Conservation (phyloP, 1,284 basidiomycete species). For the Polyporus tsugae region DNA sequence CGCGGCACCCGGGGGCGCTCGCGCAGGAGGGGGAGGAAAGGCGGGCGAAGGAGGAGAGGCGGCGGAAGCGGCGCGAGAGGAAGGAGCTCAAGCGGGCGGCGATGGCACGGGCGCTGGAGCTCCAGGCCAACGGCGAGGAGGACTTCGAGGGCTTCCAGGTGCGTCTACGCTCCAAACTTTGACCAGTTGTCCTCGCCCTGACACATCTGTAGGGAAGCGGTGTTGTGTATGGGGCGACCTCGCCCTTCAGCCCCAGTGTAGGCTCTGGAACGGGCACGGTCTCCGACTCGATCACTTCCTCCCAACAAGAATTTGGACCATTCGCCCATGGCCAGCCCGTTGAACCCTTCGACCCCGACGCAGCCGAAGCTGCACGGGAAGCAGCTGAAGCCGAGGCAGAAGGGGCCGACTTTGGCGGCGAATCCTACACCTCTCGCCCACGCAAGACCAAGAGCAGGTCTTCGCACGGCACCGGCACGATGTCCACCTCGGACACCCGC, state of each 20-base stretch:
- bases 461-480: constrained; percentile 44
- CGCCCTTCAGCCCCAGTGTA: constrained; percentile 31
- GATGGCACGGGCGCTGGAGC: constrained; percentile 51
- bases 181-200: not conserved
- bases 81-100: constrained; percentile 53
- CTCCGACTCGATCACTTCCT: constrained; percentile 31
- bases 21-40: constrained; percentile 50
- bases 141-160: constrained; percentile 71
- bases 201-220: constrained; percentile 42
- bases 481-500: constrained; percentile 57
- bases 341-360: constrained; percentile 28
- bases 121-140: constrained; percentile 35
- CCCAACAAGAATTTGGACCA: constrained; percentile 48
- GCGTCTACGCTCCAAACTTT: constrained; percentile 33
- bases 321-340: constrained; percentile 41
- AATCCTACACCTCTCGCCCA: constrained; percentile 53
- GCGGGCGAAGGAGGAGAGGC: constrained; percentile 56
- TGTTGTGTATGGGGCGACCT: constrained; percentile 21
- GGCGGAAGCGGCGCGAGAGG: constrained; percentile 52
- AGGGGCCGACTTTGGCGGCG: constrained; percentile 68
- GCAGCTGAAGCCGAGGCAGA: constrained; percentile 53
- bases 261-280: constrained; percentile 32
- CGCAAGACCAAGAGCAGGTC: constrained; percentile 33
- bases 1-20: constrained; percentile 46
- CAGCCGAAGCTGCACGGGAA: constrained; percentile 26